phyloP scores from a whole-genome alignment of 148 eudicot species.

The Amaranthus hypochondriacus region DNA sequence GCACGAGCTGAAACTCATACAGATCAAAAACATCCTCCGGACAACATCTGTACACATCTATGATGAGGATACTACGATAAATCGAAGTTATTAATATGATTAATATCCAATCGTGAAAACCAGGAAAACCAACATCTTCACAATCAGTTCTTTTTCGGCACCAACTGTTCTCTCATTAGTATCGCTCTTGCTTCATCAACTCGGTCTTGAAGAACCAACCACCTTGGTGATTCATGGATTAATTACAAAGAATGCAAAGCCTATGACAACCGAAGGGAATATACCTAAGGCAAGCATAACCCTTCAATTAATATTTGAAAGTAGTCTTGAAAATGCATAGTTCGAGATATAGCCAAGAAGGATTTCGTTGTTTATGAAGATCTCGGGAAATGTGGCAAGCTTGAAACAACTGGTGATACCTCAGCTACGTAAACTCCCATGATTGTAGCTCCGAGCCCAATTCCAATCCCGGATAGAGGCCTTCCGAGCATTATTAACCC shows the following conservation, averaged over 20 bases:
- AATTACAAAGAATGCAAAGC: conserved; percentile 58
- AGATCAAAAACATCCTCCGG: too few relatives aligned
- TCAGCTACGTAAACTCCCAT: conserved; percentile 43
- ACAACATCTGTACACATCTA: conserved; percentile 72
- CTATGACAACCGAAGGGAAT: conserved; percentile 69
- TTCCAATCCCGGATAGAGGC: conserved; percentile 39
- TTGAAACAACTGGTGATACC: conserved; percentile 34
- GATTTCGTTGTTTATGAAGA: conserved; percentile 36
- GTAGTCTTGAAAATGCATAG: conserved; percentile 43
- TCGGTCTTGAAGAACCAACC: conserved; percentile 67
- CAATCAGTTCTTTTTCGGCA: conserved; percentile 40
- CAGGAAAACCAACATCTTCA: too few relatives aligned
- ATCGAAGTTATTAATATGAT: not conserved
- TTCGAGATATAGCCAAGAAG: conserved; percentile 42
- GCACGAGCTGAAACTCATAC: too few relatives aligned
- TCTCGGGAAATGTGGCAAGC: conserved; percentile 47
- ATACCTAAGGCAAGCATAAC: conserved; percentile 81
- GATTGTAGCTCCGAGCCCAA: conserved; percentile 34
- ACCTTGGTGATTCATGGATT: conserved; percentile 89
- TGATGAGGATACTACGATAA: conserved; percentile 73
- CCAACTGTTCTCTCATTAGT: conserved; percentile 54
- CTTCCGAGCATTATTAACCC: conserved; percentile 37
- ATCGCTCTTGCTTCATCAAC: conserved; percentile 62
- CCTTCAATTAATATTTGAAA: conserved; percentile 31
- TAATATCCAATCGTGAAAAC: too few relatives aligned